These are phyloP conservation scores for Fusarium nanum DNA, from an alignment of 2,329 filamentous ascomycete species.

Conservation along the genomic window DNA sequence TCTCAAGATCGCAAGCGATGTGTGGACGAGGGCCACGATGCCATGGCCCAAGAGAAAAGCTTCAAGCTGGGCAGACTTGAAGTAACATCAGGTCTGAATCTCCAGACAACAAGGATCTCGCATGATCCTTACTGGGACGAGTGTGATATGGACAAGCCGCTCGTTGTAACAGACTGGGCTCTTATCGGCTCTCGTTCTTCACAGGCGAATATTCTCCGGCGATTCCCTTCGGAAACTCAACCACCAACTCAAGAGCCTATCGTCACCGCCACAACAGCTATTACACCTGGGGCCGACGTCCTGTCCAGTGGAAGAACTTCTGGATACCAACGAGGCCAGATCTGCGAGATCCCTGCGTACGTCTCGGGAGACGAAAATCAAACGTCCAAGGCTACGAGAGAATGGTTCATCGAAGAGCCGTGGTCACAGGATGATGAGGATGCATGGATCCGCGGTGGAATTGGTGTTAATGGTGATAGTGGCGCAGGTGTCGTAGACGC, in stretches of 20 bases:
- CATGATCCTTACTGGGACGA: slow-evolving; percentile 61
- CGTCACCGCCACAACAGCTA: slow-evolving; percentile 47
- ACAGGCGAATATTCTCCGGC: slow-evolving; percentile 57
- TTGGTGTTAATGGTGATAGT: slow-evolving; percentile 59
- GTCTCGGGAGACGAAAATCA: slow-evolving; percentile 54
- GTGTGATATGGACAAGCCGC: slow-evolving; percentile 53
- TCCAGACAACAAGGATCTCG: slow-evolving; percentile 57
- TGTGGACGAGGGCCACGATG: slow-evolving; percentile 53
- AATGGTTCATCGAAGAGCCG: slow-evolving; percentile 60
- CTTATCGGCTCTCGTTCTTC: slow-evolving; percentile 52
- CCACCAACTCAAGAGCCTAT: slow-evolving; percentile 49
- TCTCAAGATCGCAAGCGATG: slow-evolving; percentile 55
- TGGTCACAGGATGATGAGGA: slow-evolving; percentile 54
- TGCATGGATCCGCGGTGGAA: slow-evolving; percentile 59
- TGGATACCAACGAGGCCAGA: slow-evolving; percentile 55
- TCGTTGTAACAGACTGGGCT: slow-evolving; percentile 59
- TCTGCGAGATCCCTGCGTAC: slow-evolving; percentile 59
- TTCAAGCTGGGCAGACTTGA: slow-evolving; percentile 53
- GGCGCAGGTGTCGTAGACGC: slow-evolving; percentile 58
- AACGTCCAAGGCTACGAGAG: slow-evolving; percentile 56
- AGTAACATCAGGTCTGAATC: slow-evolving; percentile 56
- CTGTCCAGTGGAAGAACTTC: slow-evolving; percentile 58
- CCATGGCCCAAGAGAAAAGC: slow-evolving; percentile 44
- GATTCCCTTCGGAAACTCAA: slow-evolving; percentile 53
- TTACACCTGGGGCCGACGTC: slow-evolving; percentile 53